Percentiles rank a stretch among this genome's conserved stretches.
Conservation (phyloP, 2,329 filamentous ascomycete species). For the Verticillium albo-atrum region DNA sequence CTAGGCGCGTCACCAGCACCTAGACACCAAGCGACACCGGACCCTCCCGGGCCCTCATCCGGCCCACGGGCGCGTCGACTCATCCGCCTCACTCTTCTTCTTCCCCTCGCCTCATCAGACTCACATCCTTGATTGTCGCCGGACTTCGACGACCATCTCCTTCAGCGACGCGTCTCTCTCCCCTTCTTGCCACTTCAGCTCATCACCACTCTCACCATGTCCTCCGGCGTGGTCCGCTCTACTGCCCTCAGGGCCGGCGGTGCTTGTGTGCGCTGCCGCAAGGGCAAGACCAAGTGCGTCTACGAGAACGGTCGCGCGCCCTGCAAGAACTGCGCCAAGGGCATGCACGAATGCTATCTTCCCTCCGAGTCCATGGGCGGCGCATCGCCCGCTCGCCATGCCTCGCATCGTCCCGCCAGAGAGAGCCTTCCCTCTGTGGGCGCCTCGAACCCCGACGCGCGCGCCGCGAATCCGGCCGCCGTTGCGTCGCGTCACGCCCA, state of each 20-base stretch:
- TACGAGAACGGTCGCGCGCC: conserved; percentile 60
- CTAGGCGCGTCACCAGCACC: not conserved
- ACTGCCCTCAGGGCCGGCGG: conserved; percentile 57
- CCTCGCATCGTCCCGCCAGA: conserved; percentile 44
- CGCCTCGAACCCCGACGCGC: conserved; percentile 35
- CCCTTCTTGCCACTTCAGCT: not conserved
- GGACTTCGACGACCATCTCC: not conserved
- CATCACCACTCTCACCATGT: conserved; percentile 26
- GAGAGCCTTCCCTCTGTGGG: conserved; percentile 52
- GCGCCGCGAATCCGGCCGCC: conserved; percentile 39
- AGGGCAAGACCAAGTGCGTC: conserved; percentile 61
- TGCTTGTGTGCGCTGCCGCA: conserved; percentile 59
- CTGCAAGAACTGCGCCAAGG: conserved; percentile 60
- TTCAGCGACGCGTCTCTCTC: not conserved
- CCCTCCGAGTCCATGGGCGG: conserved; percentile 58
- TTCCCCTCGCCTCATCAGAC: not conserved
- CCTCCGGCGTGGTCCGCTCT: conserved; percentile 45
- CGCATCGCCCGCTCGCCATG: conserved; percentile 49
- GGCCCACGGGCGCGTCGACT: not conserved
- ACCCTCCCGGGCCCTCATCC: not conserved
- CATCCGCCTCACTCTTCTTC: not conserved
- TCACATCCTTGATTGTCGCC: not conserved
- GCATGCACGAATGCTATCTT: conserved; percentile 60
- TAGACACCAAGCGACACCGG: not conserved
- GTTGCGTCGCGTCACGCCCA: conserved; percentile 43